phyloP scores from a whole-genome alignment of 1,284 basidiomycete species.

The Xerocomus minutiporus region DNA sequence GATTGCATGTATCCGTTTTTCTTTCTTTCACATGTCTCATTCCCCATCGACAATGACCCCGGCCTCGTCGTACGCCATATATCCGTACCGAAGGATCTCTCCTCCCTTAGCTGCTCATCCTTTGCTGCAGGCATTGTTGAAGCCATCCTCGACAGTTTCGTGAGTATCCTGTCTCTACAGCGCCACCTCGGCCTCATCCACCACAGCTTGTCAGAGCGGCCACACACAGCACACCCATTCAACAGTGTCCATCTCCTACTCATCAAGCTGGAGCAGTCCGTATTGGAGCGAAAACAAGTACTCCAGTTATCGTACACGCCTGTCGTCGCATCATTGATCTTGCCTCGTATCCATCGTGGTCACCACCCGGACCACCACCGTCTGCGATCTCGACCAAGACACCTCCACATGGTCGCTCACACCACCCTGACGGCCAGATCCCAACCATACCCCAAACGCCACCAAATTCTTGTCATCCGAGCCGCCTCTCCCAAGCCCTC shows the following conservation, averaged over 20 bases:
- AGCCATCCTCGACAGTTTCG: slow-evolving; percentile 93
- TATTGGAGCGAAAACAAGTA: slow-evolving; percentile 84
- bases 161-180: slow-evolving; percentile 43
- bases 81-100: slow-evolving; percentile 92
- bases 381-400: slow-evolving; percentile 49
- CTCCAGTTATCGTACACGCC: slow-evolving; percentile 42
- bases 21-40: too few species aligned
- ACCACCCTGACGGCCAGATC: slow-evolving; percentile 41
- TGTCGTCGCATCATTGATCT: slow-evolving; percentile 4
- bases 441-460: slow-evolving; percentile 45
- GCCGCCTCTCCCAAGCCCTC: slow-evolving; percentile 49
- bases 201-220: slow-evolving; percentile 91
- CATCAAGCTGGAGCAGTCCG: slow-evolving; percentile 88
- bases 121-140: slow-evolving; percentile 97
- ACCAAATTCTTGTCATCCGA: slow-evolving; percentile 52
- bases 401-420: slow-evolving; percentile 55
- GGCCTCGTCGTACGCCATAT: slow-evolving; percentile 87
- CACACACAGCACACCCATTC: slow-evolving; percentile 87
- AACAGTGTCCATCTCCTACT: slow-evolving; percentile 81
- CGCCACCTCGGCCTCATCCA: slow-evolving; percentile 3
- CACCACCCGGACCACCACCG: slow-evolving; percentile 50
- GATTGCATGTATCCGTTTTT: too few species aligned
- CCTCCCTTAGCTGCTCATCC: slow-evolving; percentile 90
- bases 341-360: slow-evolving; percentile 19
- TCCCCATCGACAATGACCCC: slow-evolving; percentile 28